Evolutionary conservation across 352 stramenopile genomes (phyloP).

Genomic region (Pythium sp.): DNA sequence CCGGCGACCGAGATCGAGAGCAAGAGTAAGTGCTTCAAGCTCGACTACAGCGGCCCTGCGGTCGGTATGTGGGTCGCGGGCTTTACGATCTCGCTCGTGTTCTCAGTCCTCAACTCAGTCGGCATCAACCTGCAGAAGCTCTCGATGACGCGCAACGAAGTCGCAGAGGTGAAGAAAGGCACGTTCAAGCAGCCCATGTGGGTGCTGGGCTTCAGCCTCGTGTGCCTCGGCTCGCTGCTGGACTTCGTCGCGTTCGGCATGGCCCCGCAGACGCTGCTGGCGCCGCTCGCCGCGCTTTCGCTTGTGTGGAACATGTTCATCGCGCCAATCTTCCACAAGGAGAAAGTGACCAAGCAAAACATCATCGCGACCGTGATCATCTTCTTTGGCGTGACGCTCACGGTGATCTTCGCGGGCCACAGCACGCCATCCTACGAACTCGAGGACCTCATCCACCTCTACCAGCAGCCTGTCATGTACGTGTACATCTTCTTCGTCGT

Average conservation of each 20-base stretch:
- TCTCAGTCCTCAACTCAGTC: slow-evolving; percentile 87
- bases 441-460: slow-evolving; percentile 80
- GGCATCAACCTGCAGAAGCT: slow-evolving; percentile 92
- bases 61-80: slow-evolving; percentile 85
- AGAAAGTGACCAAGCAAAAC: slow-evolving; percentile 82
- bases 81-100: slow-evolving; percentile 85
- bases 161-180: slow-evolving; percentile 59
- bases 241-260: slow-evolving; percentile 92
- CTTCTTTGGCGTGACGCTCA: slow-evolving; percentile 85
- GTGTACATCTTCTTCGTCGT: slow-evolving; percentile 76
- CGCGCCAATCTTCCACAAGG: slow-evolving; percentile 87
- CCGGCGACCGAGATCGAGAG: slow-evolving; percentile 42
- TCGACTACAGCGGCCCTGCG: slow-evolving; percentile 61
- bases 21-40: slow-evolving; percentile 81
- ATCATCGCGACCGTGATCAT: slow-evolving; percentile 86
- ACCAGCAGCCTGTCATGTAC: slow-evolving; percentile 80
- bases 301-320: slow-evolving; percentile 93
- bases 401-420: slow-evolving; percentile 87
- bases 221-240: slow-evolving; percentile 79
- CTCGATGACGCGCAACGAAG: slow-evolving; percentile 76
- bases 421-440: slow-evolving; percentile 85
- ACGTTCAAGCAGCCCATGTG: slow-evolving; percentile 86
- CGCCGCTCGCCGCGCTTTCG: slow-evolving; percentile 83
- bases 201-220: slow-evolving; percentile 84
- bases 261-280: slow-evolving; percentile 88